Evolutionary conservation across 768 basidiomycete genomes (phyloP), one percentile per base, ranked within the genome.

Genomic region (Daedaleopsis nitida): DNA sequence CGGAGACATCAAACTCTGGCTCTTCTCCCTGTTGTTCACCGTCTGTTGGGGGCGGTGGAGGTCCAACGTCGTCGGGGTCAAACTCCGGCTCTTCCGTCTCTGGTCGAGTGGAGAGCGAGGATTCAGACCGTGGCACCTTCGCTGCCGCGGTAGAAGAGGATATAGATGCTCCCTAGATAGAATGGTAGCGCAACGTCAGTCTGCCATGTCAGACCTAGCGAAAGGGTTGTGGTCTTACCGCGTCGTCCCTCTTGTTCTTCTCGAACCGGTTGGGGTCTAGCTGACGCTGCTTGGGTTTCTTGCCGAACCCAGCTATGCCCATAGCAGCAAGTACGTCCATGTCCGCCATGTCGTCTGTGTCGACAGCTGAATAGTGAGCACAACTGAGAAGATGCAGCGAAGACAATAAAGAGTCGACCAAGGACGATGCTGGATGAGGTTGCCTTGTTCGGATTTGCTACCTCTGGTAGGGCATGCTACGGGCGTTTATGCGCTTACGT

Each of bases 271-370:
- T 72, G n/a, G 88, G 86, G 71, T 92, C 88, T 21, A 92, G 80
- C 70, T 83, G 75, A 63, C 80, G 85, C 75, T 86, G 86, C 72
- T 85, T 82, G 24, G 76, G 69, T 47, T 86, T 74, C 76, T 93
- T 94, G 24, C 93, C 93, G 70, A 95, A 95, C 23, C 89, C 89
- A 68, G 85, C 68, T 58, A 94, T 90, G 7, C 92, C 92, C 88
- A 95, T 93, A 12, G 88, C 84, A 2, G 88, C 86, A 68, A 93
- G 82, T 19, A 93, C 75, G 62, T 92, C 91, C 76, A 81, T 80
- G 73, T 87, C 84, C 24, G 73, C 73, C 83, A 84, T 84, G n/a
- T 47, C 58, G 19, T 24, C 39, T 13, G 16, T 24, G 14, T 21
- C 14, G 19, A 16, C 24, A 17, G 47, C n/a, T 42, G 52, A 21